These are phyloP conservation scores for Talaromyces islandicus DNA, from an alignment of 2,329 filamentous ascomycete genomes.

Conservation along the genomic window DNA sequence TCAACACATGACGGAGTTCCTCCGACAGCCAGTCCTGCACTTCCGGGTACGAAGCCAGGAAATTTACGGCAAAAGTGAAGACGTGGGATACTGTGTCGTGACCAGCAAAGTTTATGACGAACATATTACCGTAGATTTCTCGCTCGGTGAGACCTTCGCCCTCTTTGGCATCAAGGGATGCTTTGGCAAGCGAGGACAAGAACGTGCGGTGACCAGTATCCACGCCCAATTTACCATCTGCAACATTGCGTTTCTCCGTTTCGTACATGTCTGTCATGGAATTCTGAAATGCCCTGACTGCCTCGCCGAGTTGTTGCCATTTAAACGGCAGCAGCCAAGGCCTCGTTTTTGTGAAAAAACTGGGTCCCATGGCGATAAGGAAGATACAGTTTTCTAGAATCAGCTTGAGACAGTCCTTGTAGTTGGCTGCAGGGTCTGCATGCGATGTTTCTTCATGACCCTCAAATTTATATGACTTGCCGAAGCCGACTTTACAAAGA, in stretches of 20 bases:
- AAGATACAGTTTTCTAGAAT: slow-evolving; percentile 1
- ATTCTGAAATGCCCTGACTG: not conserved
- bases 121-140: slow-evolving; percentile 1
- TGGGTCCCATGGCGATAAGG: not conserved
- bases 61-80: not conserved
- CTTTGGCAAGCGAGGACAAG: not conserved
- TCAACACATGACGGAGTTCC: not conserved
- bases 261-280: slow-evolving; percentile 3
- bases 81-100: not conserved
- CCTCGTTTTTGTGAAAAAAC: not conserved
- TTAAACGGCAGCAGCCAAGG: not conserved
- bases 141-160: not conserved
- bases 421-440: not conserved
- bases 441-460: not conserved
- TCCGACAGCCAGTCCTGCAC: not conserved
- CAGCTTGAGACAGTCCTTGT: not conserved
- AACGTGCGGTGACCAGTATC: not conserved
- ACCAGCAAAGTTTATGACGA: not conserved
- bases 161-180: not conserved
- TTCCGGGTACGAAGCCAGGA: not conserved
- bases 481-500: not conserved
- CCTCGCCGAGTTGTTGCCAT: slow-evolving; percentile 1
- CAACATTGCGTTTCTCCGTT: not conserved
- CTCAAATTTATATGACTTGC: not conserved
- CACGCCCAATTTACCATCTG: not conserved